Conservation (phyloP, 306 rosid species). For the Begonia loranthoides region DNA sequence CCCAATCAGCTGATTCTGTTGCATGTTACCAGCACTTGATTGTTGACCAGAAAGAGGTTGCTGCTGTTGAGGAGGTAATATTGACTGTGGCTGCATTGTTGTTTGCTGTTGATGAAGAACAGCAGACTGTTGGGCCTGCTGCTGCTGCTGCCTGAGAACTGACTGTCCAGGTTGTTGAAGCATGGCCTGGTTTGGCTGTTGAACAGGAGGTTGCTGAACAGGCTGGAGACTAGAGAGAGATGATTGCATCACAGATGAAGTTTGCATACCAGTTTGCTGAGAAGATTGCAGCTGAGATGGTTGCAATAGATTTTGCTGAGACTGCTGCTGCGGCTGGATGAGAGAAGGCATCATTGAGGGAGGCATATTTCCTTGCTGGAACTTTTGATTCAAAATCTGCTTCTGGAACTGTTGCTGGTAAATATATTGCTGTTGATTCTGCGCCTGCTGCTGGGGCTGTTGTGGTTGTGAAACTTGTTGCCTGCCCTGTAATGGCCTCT, state of each 20-base stretch:
- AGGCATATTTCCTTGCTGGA: conserved; percentile 32
- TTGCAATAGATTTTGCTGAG: conserved; percentile 55
- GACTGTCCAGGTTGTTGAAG: conserved; percentile 72
- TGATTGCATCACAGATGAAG: conserved; percentile 53
- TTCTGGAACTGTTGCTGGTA: conserved; percentile 53
- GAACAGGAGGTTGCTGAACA: conserved; percentile 58
- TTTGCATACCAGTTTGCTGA: conserved; percentile 67
- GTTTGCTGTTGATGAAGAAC: conserved; percentile 57
- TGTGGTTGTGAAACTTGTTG: conserved; percentile 52
- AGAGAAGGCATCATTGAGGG: conserved; percentile 41
- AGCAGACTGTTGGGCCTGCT: conserved; percentile 56
- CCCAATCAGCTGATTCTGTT: conserved; percentile 52
- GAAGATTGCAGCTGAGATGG: conserved; percentile 66
- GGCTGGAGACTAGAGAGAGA: conserved; percentile 58
- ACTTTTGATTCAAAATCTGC: conserved; percentile 37
- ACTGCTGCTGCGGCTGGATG: conserved; percentile 56
- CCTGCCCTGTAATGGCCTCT: conserved; percentile 65
- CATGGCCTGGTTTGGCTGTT: conserved; percentile 55
- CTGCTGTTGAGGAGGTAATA: conserved; percentile 48
- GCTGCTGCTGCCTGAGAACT: conserved; percentile 70
- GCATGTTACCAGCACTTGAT: conserved; percentile 49
- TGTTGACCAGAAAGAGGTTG: conserved; percentile 54
- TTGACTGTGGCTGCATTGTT: conserved; percentile 43
- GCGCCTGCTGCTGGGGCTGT: conserved; percentile 64
- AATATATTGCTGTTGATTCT: conserved; percentile 37